phyloP scores from a whole-genome alignment of 1,284 basidiomycete genomes.

The Boletus subluridellus region DNA sequence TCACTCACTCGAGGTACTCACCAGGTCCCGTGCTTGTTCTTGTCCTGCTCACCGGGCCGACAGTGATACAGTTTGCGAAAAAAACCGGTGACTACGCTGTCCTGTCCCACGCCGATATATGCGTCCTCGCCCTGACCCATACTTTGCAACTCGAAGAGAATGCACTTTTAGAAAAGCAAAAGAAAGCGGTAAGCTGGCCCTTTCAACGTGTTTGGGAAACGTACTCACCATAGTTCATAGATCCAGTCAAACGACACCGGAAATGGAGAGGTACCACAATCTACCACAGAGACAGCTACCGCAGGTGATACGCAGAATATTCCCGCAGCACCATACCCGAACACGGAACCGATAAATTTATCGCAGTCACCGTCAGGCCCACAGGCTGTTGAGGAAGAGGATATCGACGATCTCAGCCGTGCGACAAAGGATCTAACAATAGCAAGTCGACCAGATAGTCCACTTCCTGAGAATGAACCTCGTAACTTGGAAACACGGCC shows the following conservation, averaged over 20 bases:
- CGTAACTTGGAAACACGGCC: slow-evolving; percentile 1
- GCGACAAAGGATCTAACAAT: slow-evolving; percentile 14
- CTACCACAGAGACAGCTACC: slow-evolving; percentile 40
- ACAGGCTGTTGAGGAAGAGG: background rate
- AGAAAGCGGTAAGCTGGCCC: slow-evolving; percentile 16
- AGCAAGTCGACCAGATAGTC: background rate
- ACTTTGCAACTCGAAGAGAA: slow-evolving; percentile 58
- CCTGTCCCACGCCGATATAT: slow-evolving; percentile 87
- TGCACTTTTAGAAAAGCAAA: slow-evolving; percentile 10
- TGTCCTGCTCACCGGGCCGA: slow-evolving; percentile 11
- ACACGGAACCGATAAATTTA: slow-evolving; percentile 1
- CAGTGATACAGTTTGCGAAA: slow-evolving; percentile 89
- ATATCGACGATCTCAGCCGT: slow-evolving; percentile 13
- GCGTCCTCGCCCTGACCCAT: slow-evolving; percentile 87
- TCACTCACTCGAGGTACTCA: slow-evolving; percentile 74
- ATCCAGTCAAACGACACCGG: background rate
- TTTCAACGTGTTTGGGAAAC: background rate
- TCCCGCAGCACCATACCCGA: background rate
- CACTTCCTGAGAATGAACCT: background rate
- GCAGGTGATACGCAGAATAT: slow-evolving; percentile 37
- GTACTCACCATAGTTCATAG: slow-evolving; percentile 10
- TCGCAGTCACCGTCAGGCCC: background rate
- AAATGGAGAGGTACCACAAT: background rate
- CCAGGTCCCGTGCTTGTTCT: slow-evolving; percentile 3
- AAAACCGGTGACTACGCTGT: slow-evolving; percentile 97